Conservation (phyloP, 2,329 filamentous ascomycete species). For the Sporothrix humicola region DNA sequence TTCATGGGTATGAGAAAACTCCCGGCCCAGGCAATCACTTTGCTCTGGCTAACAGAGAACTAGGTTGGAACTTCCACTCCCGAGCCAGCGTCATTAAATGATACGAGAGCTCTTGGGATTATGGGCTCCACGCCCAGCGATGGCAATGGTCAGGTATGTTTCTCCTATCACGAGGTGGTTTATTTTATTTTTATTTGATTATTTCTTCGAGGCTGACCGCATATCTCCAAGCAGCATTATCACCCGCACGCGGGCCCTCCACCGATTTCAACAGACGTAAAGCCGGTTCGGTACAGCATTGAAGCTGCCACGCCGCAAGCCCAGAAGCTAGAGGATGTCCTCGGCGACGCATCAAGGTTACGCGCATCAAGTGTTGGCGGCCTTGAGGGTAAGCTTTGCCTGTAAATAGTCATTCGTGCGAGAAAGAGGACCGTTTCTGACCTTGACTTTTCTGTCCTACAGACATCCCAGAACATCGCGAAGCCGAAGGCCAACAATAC, state of each 20-base stretch:
- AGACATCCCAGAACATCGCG: conserved; percentile 59
- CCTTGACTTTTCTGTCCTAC: not conserved
- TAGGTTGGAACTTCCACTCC: conserved; percentile 30
- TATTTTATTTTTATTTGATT: not conserved
- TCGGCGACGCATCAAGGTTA: conserved; percentile 58
- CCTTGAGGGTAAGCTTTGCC: conserved; percentile 69
- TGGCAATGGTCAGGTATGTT: conserved; percentile 47
- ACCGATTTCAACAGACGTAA: conserved; percentile 76
- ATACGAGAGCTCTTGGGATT: conserved; percentile 44
- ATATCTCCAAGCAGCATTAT: not conserved
- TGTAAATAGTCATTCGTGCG: not conserved
- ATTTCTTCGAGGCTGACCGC: not conserved
- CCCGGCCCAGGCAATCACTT: rapidly evolving
- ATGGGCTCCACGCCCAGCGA: conserved; percentile 47
- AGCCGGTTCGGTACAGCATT: conserved; percentile 67
- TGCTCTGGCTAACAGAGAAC: not conserved
- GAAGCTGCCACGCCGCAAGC: conserved; percentile 79
- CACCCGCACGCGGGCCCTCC: conserved; percentile 59
- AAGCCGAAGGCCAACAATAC: conserved; percentile 61
- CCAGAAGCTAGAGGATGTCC: conserved; percentile 79
- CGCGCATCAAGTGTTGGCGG: conserved; percentile 74
- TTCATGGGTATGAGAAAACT: conserved; percentile 67
- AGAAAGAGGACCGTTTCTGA: not conserved
- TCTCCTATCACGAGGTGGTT: too few species aligned
- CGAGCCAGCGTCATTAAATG: conserved; percentile 24